Percentiles rank a stretch among this genome's conserved stretches.
These are phyloP conservation scores for Haplosporangium sp. DNA, from an alignment of 371 early-diverging fungal species.

Conservation along the genomic window DNA sequence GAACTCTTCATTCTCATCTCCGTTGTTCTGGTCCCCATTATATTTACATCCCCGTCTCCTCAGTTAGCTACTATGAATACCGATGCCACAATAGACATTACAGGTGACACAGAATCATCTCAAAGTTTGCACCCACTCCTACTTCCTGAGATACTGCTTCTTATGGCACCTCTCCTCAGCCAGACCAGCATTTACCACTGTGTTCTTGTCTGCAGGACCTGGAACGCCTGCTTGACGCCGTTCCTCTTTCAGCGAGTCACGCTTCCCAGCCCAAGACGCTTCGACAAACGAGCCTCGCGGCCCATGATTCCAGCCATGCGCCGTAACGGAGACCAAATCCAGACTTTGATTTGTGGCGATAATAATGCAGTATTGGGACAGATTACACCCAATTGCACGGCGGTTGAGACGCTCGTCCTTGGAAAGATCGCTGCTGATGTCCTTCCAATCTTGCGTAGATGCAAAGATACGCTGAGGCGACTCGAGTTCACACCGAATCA, in stretches of 20 bases:
- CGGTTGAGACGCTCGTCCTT: conserved; percentile 30
- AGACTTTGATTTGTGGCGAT: conserved; percentile 22
- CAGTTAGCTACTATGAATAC: too few species aligned
- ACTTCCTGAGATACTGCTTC: conserved; percentile 34
- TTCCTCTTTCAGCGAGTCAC: conserved; percentile 31
- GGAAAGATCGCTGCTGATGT: conserved; percentile 29
- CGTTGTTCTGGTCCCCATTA: too few species aligned
- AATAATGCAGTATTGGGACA: conserved; percentile 20
- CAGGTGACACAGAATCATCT: neutral
- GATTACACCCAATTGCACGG: conserved; percentile 14
- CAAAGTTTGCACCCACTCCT: conserved; percentile 19
- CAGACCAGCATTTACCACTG: conserved; percentile 12
- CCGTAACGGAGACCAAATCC: conserved; percentile 21
- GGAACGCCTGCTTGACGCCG: conserved; percentile 30
- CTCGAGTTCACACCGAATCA: conserved; percentile 22
- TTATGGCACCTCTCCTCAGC: conserved; percentile 24
- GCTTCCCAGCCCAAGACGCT: conserved; percentile 18
- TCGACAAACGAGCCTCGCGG: conserved; percentile 20
- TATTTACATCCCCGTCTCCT: too few species aligned
- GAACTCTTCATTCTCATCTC: too few species aligned
- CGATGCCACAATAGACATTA: too few species aligned
- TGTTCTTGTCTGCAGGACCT: conserved; percentile 33
- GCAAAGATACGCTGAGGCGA: conserved; percentile 14
- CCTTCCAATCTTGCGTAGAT: conserved; percentile 20
- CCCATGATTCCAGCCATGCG: conserved; percentile 27